These are phyloP conservation scores for Phaffia australis DNA, from an alignment of 768 basidiomycete species.

Conservation along the genomic window DNA sequence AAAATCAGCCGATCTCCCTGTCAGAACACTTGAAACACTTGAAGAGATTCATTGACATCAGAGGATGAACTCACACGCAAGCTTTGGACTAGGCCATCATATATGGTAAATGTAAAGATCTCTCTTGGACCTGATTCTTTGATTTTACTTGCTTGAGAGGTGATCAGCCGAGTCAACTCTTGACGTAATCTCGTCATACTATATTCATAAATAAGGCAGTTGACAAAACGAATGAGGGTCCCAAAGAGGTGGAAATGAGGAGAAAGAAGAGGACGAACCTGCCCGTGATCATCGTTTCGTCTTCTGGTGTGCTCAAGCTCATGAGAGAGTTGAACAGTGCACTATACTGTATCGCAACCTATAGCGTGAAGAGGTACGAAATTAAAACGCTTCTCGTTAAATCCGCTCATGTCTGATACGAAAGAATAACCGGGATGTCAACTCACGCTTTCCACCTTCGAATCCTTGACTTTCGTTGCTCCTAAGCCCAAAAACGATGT, in stretches of 20 bases:
- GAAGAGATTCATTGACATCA: too few species aligned
- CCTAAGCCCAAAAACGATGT: conserved; percentile 45
- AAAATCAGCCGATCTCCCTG: neutral
- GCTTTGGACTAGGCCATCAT: conserved; percentile 63
- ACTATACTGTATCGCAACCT: conserved; percentile 69
- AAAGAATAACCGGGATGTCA: neutral
- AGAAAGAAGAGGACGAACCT: conserved; percentile 50
- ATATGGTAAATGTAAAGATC: conserved; percentile 60
- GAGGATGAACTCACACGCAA: conserved; percentile 51
- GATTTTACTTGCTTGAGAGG: conserved; percentile 58
- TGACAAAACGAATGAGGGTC: neutral
- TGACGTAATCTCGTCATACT: conserved; percentile 77
- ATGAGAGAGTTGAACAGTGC: conserved; percentile 72
- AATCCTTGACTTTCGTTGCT: conserved; percentile 58
- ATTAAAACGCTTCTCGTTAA: conserved; percentile 1
- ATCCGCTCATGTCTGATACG: conserved; percentile 4
- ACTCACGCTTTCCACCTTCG: conserved; percentile 52
- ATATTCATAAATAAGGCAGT: conserved; percentile 3
- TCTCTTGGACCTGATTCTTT: conserved; percentile 53
- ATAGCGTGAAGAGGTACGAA: conserved; percentile 30
- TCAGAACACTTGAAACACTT: neutral
- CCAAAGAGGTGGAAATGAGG: too few species aligned
- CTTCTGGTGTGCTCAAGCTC: conserved; percentile 64
- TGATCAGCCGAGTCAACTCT: conserved; percentile 66
- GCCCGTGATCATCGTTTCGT: conserved; percentile 93